Evolutionary conservation across 805 yeast genomes (phyloP), one percentile per base, ranked within the genome.

Genomic region (Wickerhamomyces mucosus): DNA sequence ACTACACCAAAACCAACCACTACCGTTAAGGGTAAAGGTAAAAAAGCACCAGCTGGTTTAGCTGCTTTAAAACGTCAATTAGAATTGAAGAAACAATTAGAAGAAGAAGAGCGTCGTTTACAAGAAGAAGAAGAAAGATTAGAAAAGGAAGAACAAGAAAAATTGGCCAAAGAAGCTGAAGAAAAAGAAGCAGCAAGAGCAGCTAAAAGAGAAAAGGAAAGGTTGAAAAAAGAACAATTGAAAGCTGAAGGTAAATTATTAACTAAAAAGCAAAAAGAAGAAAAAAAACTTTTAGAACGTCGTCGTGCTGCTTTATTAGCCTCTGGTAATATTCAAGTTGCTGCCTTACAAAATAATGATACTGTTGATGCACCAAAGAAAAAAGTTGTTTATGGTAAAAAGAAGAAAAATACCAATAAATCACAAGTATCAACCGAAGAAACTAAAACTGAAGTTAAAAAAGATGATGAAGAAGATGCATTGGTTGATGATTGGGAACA

Each of bases 211-310:
- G 98, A 92, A 59, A 82, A 75, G 55, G 96, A 89, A 50, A 80
- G 71, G 60, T 69, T 71, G 37, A 86, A 81, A 67, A 79, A 73
- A 44, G 98, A 92, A 50, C 89, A 84, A 61, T 74, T 92, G 56
- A 84, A 83, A 61, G 92, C 96, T 21, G 96, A 89, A 61, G 99
- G 99, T 51, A 92, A 92, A 55, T 75, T 78, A 34, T 63, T 92
- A 53, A 82, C 96, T 37, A 92, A 84, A 65, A 89, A 88, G 55
- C 98, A 92, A 67, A 85, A 82, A 61, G 95, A 86, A 58, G 95
- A 86, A 55, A 82, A 83, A 63, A 83, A 77, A 33, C 58, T 77
- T 25, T 72, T 78, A 49, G 96, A 89, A 53, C 81, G 82, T 55
- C 85, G 97, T 63, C 81, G 94, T 57, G 82, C 82, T 42, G 86